These are phyloP conservation scores for Syzygium aqueum DNA, from an alignment of 345 rosid genomes.

Conservation along the genomic window DNA sequence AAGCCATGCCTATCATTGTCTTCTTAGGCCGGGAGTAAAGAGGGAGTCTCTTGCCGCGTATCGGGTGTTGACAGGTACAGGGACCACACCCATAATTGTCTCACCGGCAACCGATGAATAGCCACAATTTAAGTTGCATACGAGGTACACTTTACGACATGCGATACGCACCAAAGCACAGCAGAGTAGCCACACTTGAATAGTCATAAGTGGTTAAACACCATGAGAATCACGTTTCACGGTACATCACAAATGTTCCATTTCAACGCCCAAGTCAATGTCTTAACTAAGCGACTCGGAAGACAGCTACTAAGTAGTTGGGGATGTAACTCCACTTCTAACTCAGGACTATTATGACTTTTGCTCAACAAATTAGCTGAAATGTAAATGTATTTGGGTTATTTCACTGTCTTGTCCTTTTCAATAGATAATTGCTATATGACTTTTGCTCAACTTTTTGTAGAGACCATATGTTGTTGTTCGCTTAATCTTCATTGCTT, in stretches of 20 bases:
- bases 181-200: too few species aligned
- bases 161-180: fast-evolving
- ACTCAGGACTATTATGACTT: not conserved
- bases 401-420: not conserved
- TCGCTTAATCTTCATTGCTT: too few species aligned
- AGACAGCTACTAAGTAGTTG: too few species aligned
- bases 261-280: too few species aligned
- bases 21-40: not conserved
- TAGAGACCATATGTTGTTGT: not conserved
- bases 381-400: not conserved
- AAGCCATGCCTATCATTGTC: not conserved
- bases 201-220: too few species aligned
- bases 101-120: not conserved
- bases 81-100: not conserved
- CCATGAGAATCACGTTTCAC: too few species aligned
- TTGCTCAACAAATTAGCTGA: not conserved
- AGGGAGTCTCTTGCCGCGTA: not conserved
- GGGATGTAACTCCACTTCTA: too few species aligned
- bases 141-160: fast-evolving
- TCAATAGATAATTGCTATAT: not conserved
- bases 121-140: too few species aligned
- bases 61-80: not conserved
- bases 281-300: too few species aligned
- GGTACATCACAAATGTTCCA: too few species aligned
- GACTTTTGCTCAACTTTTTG: too few species aligned